Conservation (phyloP, 2,329 filamentous ascomycete species). For the Aaosphaeria arxii region DNA sequence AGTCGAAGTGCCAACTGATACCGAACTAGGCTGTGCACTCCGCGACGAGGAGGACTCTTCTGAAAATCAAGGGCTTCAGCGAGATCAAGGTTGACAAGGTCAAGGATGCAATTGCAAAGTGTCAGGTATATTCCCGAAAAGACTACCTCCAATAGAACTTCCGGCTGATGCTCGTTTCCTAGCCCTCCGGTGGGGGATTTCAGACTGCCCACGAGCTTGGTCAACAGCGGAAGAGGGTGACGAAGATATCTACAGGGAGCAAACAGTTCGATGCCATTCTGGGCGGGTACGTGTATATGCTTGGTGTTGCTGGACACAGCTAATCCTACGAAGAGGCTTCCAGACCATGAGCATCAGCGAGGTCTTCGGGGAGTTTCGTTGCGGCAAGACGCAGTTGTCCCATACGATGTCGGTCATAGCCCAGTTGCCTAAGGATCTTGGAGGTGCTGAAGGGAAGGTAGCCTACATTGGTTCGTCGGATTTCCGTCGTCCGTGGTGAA, state of each 20-base stretch:
- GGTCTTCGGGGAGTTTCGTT: constrained; percentile 61
- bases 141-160: neutral
- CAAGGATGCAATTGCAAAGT: constrained; percentile 64
- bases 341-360: constrained; percentile 69
- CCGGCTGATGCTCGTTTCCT: neutral
- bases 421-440: constrained; percentile 58
- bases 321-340: constrained; percentile 52
- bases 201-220: constrained; percentile 65
- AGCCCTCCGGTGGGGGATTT: constrained; percentile 60
- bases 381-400: constrained; percentile 67
- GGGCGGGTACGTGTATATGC: constrained; percentile 49
- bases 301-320: neutral
- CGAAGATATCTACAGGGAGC: constrained; percentile 67
- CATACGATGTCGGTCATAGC: constrained; percentile 68
- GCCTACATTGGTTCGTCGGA: constrained; percentile 58
- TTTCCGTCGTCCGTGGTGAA: neutral
- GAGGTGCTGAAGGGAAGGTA: constrained; percentile 66
- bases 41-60: constrained; percentile 57
- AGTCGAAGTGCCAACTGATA: neutral
- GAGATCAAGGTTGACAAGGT: constrained; percentile 70
- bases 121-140: constrained; percentile 43
- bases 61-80: constrained; percentile 69
- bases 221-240: constrained; percentile 60
- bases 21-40: constrained; percentile 54
- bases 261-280: constrained; percentile 65